These are phyloP conservation scores for Chalciporus sphaerocephalus DNA, from an alignment of 768 basidiomycete species.

Conservation along the genomic window DNA sequence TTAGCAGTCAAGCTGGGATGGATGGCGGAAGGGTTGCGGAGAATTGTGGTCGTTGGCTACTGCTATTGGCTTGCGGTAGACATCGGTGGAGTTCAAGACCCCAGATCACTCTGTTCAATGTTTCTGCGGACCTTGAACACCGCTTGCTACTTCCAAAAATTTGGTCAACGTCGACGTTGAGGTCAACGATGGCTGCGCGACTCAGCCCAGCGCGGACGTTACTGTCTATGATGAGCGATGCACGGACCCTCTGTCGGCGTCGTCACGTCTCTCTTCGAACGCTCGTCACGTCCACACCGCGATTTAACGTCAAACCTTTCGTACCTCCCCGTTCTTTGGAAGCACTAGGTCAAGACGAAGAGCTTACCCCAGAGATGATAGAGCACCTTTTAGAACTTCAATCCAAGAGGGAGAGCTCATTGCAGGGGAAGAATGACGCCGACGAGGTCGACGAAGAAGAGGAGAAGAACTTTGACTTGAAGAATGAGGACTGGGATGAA, in stretches of 20 bases:
- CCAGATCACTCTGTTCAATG: conserved; percentile 7
- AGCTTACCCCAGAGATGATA: neutral
- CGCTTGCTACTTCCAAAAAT: neutral
- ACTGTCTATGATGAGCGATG: conserved; percentile 1
- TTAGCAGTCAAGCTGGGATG: neutral
- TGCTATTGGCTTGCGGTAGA: neutral
- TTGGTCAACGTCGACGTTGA: neutral
- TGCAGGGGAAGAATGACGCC: neutral
- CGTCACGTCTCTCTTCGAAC: conserved; percentile 4
- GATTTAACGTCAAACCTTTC: conserved; percentile 10
- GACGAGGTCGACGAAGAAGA: neutral
- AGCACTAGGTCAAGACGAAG: conserved; percentile 4
- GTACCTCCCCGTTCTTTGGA: conserved; percentile 27
- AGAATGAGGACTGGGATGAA: neutral
- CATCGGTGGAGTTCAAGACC: conserved; percentile 5
- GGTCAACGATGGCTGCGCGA: conserved; percentile 9
- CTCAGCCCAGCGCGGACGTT: conserved; percentile 6
- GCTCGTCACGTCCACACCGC: conserved; percentile 6
- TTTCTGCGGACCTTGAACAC: conserved; percentile 17
- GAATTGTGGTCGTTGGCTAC: neutral
- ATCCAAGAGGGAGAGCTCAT: neutral
- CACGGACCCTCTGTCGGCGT: conserved; percentile 6
- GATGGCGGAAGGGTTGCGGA: too few species aligned
- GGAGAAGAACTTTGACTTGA: too few species aligned
- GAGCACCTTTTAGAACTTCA: neutral